Percentiles rank a stretch among this genome's conserved stretches.
phyloP scores from a whole-genome alignment of 2,329 filamentous ascomycete species.

The Lasiodiplodia citricola region DNA sequence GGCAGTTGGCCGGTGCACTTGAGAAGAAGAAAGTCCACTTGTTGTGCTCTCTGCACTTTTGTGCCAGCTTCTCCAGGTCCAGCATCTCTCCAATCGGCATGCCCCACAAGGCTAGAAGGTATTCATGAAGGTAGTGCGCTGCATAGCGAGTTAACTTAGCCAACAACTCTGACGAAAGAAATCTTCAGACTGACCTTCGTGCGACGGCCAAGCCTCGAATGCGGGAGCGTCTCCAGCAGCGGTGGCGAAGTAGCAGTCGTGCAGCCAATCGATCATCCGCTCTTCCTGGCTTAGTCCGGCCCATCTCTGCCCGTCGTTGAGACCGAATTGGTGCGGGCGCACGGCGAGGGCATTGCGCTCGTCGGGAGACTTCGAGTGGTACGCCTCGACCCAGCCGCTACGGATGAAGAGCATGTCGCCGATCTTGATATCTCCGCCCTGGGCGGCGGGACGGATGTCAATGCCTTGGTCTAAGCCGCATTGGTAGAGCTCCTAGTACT shows the following conservation, averaged over 20 bases:
- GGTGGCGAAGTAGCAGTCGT: constrained; percentile 71
- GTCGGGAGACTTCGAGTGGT: constrained; percentile 52
- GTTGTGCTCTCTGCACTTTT: constrained; percentile 60
- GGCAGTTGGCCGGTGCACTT: constrained; percentile 64
- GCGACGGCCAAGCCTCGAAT: constrained; percentile 68
- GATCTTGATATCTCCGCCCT: constrained; percentile 60
- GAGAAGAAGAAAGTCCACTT: constrained; percentile 68
- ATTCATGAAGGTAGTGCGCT: constrained; percentile 45
- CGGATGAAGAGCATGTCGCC: constrained; percentile 57
- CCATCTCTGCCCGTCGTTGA: constrained; percentile 50
- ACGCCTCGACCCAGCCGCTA: constrained; percentile 65
- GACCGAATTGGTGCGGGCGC: constrained; percentile 52
- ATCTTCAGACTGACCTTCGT: constrained; percentile 42
- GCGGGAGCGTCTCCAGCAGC: constrained; percentile 67
- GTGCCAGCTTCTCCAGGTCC: constrained; percentile 58
- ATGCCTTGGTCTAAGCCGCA: constrained; percentile 66
- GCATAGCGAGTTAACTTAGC: neutral
- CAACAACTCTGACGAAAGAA: neutral
- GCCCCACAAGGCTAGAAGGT: constrained; percentile 46
- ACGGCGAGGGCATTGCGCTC: constrained; percentile 44
- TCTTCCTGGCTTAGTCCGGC: constrained; percentile 60
- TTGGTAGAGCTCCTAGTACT: constrained; percentile 53
- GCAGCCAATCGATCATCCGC: constrained; percentile 67
- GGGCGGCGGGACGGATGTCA: constrained; percentile 61
- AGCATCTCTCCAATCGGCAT: constrained; percentile 48